Conservation (phyloP, 129 eudicot species). For the Flaveria linearis region DNA sequence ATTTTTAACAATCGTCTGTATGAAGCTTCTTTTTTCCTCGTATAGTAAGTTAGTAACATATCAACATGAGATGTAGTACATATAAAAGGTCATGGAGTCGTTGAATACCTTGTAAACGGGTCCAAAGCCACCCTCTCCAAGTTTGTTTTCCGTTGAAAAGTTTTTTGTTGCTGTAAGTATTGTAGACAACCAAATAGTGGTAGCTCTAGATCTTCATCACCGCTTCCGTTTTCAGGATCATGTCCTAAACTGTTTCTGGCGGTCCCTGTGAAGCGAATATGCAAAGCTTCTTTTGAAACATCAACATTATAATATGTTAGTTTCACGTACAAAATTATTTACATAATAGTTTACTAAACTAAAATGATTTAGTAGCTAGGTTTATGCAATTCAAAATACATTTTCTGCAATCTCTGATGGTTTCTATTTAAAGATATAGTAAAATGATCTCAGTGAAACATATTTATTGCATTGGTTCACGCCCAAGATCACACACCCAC, state of each 20-base stretch:
- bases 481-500: too few species aligned
- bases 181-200: conserved; percentile 30
- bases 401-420: too few species aligned
- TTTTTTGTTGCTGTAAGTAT: conserved; percentile 36
- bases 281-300: background rate
- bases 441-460: too few species aligned
- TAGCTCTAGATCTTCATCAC: conserved; percentile 35
- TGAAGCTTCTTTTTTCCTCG: too few species aligned
- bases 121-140: conserved; percentile 46
- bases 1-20: background rate
- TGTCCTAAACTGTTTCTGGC: background rate
- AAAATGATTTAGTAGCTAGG: too few species aligned
- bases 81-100: background rate
- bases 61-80: background rate
- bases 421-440: too few species aligned
- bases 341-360: too few species aligned
- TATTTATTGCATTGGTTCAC: too few species aligned
- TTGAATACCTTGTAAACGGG: conserved; percentile 21
- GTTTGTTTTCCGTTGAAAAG: conserved; percentile 36
- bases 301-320: too few species aligned
- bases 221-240: background rate
- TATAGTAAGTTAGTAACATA: background rate
- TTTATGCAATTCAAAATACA: too few species aligned
- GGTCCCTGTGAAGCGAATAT: conserved; percentile 15
- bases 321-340: too few species aligned